phyloP scores from a whole-genome alignment of 495 filamentous ascomycete genomes.

The Hypoxylon trugodes region DNA sequence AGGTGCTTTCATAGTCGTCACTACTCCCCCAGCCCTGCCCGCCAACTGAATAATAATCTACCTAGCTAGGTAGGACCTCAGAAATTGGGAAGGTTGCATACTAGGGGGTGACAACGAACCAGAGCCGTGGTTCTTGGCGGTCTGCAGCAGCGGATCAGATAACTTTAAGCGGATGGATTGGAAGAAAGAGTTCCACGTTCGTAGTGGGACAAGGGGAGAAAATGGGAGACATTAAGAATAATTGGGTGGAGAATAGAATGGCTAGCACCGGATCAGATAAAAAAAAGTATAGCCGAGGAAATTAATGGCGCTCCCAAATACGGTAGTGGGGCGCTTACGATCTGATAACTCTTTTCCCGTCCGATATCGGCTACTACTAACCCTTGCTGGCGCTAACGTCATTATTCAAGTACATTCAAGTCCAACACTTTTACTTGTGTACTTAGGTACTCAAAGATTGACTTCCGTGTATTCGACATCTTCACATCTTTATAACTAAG shows the following conservation, averaged over 20 bases:
- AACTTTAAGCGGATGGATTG: slow-evolving; percentile 53
- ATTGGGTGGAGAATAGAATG: neutral
- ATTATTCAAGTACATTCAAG: neutral
- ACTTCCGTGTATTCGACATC: no score
- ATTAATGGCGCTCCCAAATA: slow-evolving; percentile 21
- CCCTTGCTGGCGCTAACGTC: neutral
- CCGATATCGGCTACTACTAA: slow-evolving; percentile 31
- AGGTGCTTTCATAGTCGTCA: slow-evolving; percentile 14
- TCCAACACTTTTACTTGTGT: neutral
- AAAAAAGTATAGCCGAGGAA: slow-evolving; percentile 15
- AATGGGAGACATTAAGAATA: no score
- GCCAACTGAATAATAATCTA: neutral
- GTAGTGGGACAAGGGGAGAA: no score
- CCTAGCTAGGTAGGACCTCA: neutral
- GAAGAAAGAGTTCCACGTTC: neutral
- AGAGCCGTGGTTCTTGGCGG: slow-evolving; percentile 31
- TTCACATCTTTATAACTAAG: no score
- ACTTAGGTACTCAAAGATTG: no score
- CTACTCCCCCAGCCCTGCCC: neutral
- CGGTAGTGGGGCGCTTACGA: slow-evolving; percentile 30
- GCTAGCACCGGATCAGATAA: slow-evolving; percentile 37
- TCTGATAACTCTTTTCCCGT: slow-evolving; percentile 41
- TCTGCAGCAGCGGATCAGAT: slow-evolving; percentile 57
- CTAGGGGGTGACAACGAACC: slow-evolving; percentile 14
- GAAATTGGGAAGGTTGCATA: slow-evolving; percentile 34